These are phyloP conservation scores for Hemileccinum impolitum DNA, from an alignment of 768 basidiomycete species.

Conservation along the genomic window DNA sequence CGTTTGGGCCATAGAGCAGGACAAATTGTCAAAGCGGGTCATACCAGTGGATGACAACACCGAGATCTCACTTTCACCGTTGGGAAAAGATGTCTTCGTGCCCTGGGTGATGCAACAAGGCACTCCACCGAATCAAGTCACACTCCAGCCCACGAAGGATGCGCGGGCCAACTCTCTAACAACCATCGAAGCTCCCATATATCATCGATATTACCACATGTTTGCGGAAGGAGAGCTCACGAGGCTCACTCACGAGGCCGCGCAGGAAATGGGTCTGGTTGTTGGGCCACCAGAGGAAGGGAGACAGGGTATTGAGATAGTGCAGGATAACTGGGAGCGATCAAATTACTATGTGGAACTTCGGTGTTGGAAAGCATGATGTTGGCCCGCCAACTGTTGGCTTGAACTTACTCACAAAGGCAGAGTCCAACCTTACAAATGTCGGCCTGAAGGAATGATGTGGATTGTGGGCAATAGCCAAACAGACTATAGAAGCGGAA, in stretches of 20 bases:
- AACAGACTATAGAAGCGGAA: slow-evolving; percentile 34
- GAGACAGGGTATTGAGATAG: slow-evolving; percentile 56
- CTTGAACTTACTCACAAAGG: slow-evolving; percentile 4
- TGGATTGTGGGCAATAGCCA: slow-evolving; percentile 25
- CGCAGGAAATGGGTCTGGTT: slow-evolving; percentile 49
- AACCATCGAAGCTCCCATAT: slow-evolving; percentile 37
- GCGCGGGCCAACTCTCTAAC: background rate
- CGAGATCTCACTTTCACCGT: slow-evolving; percentile 3
- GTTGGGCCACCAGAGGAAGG: slow-evolving; percentile 39
- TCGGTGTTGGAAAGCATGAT: slow-evolving; percentile 50
- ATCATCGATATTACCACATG: slow-evolving; percentile 95
- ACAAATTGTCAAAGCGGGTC: slow-evolving; percentile 72
- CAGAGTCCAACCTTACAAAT: background rate
- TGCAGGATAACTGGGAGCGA: slow-evolving; percentile 79
- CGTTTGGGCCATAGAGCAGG: slow-evolving; percentile 97
- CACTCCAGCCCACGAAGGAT: slow-evolving; percentile 2
- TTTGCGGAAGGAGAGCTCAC: slow-evolving; percentile 79
- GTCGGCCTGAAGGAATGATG: slow-evolving; percentile 10
- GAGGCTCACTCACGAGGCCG: slow-evolving; percentile 60
- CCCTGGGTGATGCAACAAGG: slow-evolving; percentile 70
- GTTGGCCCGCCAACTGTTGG: slow-evolving; percentile 4
- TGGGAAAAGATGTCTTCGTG: slow-evolving; percentile 81
- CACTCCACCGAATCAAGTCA: slow-evolving; percentile 16
- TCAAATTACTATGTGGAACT: slow-evolving; percentile 88
- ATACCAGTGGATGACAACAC: slow-evolving; percentile 38